Conservation (phyloP, 2,329 filamentous ascomycete species). For the Aspergillus fructus region DNA sequence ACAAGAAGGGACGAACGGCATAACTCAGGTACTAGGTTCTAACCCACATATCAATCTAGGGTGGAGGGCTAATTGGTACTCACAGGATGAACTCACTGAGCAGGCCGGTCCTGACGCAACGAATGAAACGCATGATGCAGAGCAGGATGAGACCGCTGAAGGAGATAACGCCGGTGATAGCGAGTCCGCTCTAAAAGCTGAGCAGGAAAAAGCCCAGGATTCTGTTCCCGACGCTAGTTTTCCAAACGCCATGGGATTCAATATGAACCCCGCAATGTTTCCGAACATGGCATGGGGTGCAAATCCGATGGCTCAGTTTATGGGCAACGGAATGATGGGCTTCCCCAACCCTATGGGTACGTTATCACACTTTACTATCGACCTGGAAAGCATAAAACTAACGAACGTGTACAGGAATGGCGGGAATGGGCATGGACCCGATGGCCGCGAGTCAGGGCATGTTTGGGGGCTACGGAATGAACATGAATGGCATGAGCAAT, state of each 20-base stretch:
- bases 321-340: constrained; percentile 49
- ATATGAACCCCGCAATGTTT: constrained; percentile 51
- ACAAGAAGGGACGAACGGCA: constrained; percentile 7
- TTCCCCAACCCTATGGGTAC: constrained; percentile 90
- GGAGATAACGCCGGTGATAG: constrained; percentile 20
- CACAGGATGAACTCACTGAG: constrained; percentile 18
- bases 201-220: constrained; percentile 15
- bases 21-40: constrained; percentile 20
- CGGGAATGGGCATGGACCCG: constrained; percentile 76
- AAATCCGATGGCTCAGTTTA: constrained; percentile 70
- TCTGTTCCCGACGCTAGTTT: constrained; percentile 14
- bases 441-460: constrained; percentile 50
- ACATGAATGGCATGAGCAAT: constrained; percentile 79
- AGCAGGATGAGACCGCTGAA: constrained; percentile 14
- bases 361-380: not conserved
- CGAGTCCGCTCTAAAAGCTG: constrained; percentile 13
- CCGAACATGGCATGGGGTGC: constrained; percentile 60
- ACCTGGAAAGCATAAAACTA: constrained; percentile 10
- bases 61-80: not conserved
- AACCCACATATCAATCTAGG: not conserved
- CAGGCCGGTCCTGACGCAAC: constrained; percentile 10
- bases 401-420: constrained; percentile 61
- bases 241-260: constrained; percentile 39
- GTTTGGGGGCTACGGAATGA: constrained; percentile 60
- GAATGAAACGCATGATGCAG: constrained; percentile 10